Evolutionary conservation across 352 stramenopile genomes (phyloP), one percentile per base, ranked within the genome.

Genomic region (Elongisporangium undulatum): DNA sequence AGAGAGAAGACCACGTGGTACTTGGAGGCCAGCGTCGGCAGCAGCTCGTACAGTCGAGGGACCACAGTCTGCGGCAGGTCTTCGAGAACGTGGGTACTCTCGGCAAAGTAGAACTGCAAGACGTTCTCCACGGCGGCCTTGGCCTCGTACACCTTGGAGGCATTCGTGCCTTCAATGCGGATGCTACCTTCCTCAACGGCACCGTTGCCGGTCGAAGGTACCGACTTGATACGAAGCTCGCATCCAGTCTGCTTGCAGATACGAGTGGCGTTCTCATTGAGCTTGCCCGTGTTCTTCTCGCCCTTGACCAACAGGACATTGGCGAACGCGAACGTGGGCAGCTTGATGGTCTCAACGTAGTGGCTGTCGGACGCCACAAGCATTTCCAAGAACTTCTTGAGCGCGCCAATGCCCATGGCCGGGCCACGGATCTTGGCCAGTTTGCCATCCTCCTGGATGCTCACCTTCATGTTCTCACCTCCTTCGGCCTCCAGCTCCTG

Each of bases 331-430:
- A 77, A 63, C 8, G 70, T 72, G 20, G 79, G 75, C 16, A 93
- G 62, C 39, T 74, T 54, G 56, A 91, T 89, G 20, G 69, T 82
- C 60, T 90, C 79, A 5, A 88, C 69, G 49, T 89, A 89, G 52
- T 83, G 78, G 45, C 60, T 45, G n/a, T 81, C 71, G 15, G 77
- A 56, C 4, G 75, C 73, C 13, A 85, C 68, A 9, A 93, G 69
- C 84, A 91, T 91, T 51, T 89, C 79, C 34, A 93, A 56, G 52
- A 91, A 93, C 48, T 66, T 74, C 66, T 90, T 91, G 48, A 93
- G 64, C 51, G 80, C 75, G 50, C 77, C 80, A 52, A 91, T 85
- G 41, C 79, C 81, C 58, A 90, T 59, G 2, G 82, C 78, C 3
- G 77, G 70, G 15, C 84, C 84, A 45, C 84, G 84, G 53, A 93